Evolutionary conservation across 148 eudicot genomes (phyloP).

Genomic region (Polygonum aviculare): DNA sequence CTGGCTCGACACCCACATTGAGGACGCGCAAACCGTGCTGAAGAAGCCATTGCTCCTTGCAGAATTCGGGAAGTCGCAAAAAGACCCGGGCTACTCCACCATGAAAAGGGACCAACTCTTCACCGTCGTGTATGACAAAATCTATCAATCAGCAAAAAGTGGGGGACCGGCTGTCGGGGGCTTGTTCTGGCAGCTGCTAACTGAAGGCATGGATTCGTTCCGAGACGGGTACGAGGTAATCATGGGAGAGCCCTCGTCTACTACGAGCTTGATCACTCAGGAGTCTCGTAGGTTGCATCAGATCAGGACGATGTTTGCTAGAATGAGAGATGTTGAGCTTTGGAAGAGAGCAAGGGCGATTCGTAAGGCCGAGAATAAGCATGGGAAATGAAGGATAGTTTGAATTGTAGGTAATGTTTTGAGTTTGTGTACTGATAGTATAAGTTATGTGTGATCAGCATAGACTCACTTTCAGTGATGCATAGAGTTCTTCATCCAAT

Average conservation of each 20-base stretch:
- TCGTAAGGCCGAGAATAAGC: constrained; percentile 28
- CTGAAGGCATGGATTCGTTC: constrained; percentile 52
- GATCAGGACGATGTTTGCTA: constrained; percentile 45
- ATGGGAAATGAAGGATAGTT: constrained; percentile 17
- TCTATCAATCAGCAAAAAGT: constrained; percentile 60
- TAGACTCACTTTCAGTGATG: constrained; percentile 14
- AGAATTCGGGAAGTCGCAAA: constrained; percentile 77
- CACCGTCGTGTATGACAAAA: constrained; percentile 37
- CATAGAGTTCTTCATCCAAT: constrained; percentile 31
- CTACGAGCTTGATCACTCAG: constrained; percentile 52
- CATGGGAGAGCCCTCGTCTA: constrained; percentile 47
- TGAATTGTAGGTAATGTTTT: constrained; percentile 8
- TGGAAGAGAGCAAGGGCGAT: constrained; percentile 57
- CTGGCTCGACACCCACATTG: constrained; percentile 72
- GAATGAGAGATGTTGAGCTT: constrained; percentile 45
- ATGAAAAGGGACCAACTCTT: constrained; percentile 48
- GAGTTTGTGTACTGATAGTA: background rate
- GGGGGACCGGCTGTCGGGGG: constrained; percentile 81
- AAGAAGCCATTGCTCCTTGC: constrained; percentile 65
- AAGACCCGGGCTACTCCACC: constrained; percentile 56
- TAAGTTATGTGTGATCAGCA: background rate
- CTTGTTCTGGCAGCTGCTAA: constrained; percentile 81
- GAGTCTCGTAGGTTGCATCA: constrained; percentile 54
- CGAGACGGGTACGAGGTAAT: constrained; percentile 67
- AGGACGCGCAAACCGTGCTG: constrained; percentile 49